Evolutionary conservation across 371 early-diverging fungal genomes (phyloP), one percentile per base, ranked within the genome.

Genomic region (Mucor racemosus): DNA sequence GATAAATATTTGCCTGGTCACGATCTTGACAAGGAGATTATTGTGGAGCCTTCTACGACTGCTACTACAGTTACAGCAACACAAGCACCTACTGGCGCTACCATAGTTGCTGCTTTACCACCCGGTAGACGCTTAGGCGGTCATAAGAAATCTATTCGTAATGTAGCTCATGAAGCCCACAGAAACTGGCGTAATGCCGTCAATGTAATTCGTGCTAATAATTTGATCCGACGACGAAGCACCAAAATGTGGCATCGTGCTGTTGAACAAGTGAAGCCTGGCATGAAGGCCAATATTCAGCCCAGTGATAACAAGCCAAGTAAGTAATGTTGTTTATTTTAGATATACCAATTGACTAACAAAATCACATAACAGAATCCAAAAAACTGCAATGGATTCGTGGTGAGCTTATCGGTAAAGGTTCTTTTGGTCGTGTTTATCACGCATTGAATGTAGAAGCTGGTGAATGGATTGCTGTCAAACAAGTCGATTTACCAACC

Each of bases 381-480:
- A 77, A 76, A n/a, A 81, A 76, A 54, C 64, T 80, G 61, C 81
- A 79, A 67, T 97, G 95, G 94, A 91, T 94, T 60, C 87, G 91
- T 73, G 97, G 97, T 55, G 87, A 92, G 36, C 80, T 95, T 62
- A 97, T 99, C 72, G 99, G 99, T 5, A 90, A 92, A 67, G 99
- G 99, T 7, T 94, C 96, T 9, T 99, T 98, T 87, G 99, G 98
- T 8, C 86, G 89, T 64, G 99, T 99, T 1, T 99, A 94, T 68
- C 91, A 92, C 65, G 99, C 95, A 5, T 86, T 94, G 75, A 94
- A 96, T 75, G 80, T 91, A 14, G 86, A 86, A 48, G 92, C 92
- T 5, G 93, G 94, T 7, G 94, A 91, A 65, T 85, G 97, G 63
- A 95, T 99, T 88, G 99, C 99, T 0, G 96, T 99, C 39, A 99